Conservation (phyloP, 2,329 filamentous ascomycete genomes). For the Monilinia vaccinii-corymbosi region DNA sequence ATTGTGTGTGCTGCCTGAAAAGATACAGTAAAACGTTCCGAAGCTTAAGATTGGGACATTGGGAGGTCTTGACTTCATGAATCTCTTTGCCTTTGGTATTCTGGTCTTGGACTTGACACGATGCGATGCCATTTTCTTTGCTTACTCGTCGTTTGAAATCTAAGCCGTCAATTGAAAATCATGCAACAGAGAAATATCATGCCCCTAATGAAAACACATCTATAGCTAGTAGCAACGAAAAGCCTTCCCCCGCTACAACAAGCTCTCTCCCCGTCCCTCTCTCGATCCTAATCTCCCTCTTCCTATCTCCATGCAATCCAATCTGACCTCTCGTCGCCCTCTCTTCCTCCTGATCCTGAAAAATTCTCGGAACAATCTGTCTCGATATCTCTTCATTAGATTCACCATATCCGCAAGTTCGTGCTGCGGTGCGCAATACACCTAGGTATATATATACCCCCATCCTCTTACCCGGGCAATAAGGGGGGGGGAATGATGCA, state of each 20-base stretch:
- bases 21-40: neutral
- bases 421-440: conserved; percentile 52
- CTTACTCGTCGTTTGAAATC: neutral
- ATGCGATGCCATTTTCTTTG: neutral
- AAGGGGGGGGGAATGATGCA: neutral
- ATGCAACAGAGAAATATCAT: neutral
- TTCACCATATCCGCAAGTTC: conserved; percentile 28
- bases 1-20: too few relatives aligned
- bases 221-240: neutral
- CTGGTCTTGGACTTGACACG: too few relatives aligned
- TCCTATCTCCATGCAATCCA: neutral
- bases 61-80: neutral
- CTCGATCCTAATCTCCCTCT: neutral
- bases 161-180: neutral
- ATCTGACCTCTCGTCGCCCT: too few relatives aligned
- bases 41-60: neutral
- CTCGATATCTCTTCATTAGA: neutral
- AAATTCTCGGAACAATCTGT: conserved; percentile 6
- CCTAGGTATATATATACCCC: conserved; percentile 47
- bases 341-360: conserved; percentile 9
- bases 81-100: neutral
- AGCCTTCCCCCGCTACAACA: neutral
- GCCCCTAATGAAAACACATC: neutral
- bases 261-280: neutral
- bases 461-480: conserved; percentile 20